Evolutionary conservation across 2,329 filamentous ascomycete genomes (phyloP).

Genomic region (Cadophora luteo-olivacea): DNA sequence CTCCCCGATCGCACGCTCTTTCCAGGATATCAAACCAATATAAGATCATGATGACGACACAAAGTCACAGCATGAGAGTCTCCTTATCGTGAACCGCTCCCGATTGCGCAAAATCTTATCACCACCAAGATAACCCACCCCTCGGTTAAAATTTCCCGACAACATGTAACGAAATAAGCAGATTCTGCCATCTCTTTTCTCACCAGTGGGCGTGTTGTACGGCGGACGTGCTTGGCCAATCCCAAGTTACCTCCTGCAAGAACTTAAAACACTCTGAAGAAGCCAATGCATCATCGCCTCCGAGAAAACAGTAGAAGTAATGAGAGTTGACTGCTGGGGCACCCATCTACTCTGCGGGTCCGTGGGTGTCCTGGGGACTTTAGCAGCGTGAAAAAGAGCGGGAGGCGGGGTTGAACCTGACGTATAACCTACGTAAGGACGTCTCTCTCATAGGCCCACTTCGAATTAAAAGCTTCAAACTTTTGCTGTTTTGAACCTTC

Average conservation of each 20-base stretch:
- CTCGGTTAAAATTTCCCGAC: neutral
- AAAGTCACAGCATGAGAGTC: neutral
- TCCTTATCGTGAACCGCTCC: neutral
- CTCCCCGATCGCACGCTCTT: too few relatives aligned
- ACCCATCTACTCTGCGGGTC: neutral
- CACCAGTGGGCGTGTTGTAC: conserved; percentile 1
- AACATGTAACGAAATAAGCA: conserved; percentile 2
- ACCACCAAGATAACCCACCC: neutral
- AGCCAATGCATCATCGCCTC: neutral
- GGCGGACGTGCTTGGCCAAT: neutral
- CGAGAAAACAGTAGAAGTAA: neutral
- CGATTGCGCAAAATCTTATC: neutral
- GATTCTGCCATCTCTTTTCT: neutral
- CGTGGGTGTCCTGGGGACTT: conserved; percentile 3
- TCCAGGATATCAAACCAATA: neutral
- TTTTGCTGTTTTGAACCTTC: neutral
- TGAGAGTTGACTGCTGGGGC: neutral
- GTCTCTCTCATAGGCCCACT: neutral
- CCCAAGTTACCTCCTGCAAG: conserved; percentile 7
- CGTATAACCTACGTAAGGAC: neutral
- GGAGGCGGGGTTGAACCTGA: neutral
- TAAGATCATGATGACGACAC: neutral
- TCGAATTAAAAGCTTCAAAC: neutral
- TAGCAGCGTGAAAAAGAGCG: conserved; percentile 1
- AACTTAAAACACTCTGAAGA: neutral